Conservation (phyloP, 768 basidiomycete genomes). For the Auricularia sp. region DNA sequence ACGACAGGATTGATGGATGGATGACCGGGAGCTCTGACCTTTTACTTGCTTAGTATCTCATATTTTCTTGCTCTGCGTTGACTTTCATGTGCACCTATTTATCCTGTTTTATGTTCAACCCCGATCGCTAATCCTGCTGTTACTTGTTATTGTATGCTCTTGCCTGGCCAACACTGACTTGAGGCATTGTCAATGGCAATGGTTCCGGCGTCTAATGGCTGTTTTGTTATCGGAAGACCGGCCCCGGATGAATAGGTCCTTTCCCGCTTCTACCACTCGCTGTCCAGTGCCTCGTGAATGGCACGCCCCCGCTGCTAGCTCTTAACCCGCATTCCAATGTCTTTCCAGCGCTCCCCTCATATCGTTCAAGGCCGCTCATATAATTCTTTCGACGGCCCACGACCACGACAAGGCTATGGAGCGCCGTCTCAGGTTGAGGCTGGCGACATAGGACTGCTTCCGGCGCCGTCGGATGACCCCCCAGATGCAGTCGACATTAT, state of each 20-base stretch:
- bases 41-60: not conserved
- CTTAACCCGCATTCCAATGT: not conserved
- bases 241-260: not conserved
- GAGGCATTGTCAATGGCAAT: no score
- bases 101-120: not conserved
- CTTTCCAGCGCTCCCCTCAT: not conserved
- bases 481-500: not conserved
- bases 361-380: not conserved
- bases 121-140: no score
- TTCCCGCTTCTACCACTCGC: not conserved
- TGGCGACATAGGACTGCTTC: no score
- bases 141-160: no score
- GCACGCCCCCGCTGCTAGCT: not conserved
- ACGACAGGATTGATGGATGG: not conserved
- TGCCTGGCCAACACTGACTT: no score
- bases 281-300: not conserved
- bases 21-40: not conserved
- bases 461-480: no score
- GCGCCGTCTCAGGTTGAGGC: no score
- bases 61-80: not conserved
- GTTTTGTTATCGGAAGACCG: not conserved
- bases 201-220: not conserved
- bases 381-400: no score
- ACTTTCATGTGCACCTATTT: not conserved
- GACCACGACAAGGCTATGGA: no score